A percentile compares a stretch with the other conserved stretches of the same genome.
Evolutionary conservation across 1,139 yeast species (phyloP).

Genomic region (Zygoascus sp.): DNA sequence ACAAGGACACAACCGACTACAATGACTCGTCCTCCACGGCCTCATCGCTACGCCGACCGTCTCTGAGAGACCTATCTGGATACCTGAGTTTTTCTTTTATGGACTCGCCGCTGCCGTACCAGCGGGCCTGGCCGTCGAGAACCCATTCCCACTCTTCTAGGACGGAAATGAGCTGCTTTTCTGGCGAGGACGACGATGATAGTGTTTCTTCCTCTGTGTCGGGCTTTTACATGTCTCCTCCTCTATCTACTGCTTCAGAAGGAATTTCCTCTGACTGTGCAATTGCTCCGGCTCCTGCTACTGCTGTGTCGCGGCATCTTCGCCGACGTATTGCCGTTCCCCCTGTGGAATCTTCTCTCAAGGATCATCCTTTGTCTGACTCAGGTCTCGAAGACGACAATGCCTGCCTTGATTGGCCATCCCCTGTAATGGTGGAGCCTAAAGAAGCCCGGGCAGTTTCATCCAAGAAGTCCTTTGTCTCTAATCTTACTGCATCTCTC

Average conservation of each 20-base stretch:
- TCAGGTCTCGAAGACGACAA: background rate
- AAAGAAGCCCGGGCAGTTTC: background rate
- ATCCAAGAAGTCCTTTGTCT: slow-evolving; percentile 10
- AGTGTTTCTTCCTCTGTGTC: background rate
- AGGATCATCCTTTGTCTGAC: slow-evolving; percentile 2
- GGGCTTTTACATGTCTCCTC: slow-evolving; percentile 2
- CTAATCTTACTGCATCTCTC: slow-evolving; percentile 21
- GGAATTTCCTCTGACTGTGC: too few relatives aligned
- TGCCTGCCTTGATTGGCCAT: background rate
- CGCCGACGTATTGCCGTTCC: slow-evolving; percentile 1
- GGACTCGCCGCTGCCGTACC: slow-evolving; percentile 7
- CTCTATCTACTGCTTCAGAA: background rate
- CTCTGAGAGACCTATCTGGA: background rate
- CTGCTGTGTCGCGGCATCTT: too few relatives aligned
- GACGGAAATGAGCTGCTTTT: background rate
- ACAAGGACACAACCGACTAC: background rate
- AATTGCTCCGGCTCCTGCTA: too few relatives aligned
- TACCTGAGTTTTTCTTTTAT: background rate
- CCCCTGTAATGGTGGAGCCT: background rate
- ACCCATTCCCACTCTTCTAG: background rate
- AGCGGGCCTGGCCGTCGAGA: background rate
- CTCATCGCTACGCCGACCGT: too few relatives aligned
- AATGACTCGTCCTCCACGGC: background rate
- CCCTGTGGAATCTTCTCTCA: background rate
- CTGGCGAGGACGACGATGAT: background rate